phyloP scores from a whole-genome alignment of 1,284 basidiomycete species.

The Lignosus rhinocerotis region DNA sequence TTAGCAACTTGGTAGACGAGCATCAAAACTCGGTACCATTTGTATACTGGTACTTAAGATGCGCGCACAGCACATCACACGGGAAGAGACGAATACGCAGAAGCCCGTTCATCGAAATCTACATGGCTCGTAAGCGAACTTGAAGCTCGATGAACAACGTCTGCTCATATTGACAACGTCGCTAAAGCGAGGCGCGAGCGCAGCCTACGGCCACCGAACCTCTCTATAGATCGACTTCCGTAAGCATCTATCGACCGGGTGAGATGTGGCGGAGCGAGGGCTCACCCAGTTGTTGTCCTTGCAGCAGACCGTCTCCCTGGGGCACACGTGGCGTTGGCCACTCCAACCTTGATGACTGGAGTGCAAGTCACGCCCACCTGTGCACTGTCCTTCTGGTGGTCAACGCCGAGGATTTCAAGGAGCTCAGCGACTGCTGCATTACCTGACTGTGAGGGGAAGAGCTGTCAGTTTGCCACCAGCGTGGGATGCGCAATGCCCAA shows the following conservation, averaged over 20 bases:
- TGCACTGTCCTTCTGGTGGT: conserved; percentile 10
- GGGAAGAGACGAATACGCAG: too few species aligned
- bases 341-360: conserved; percentile 20
- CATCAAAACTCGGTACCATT: too few species aligned
- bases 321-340: conserved; percentile 17
- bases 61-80: too few species aligned
- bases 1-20: too few species aligned
- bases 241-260: too few species aligned
- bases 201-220: conserved; percentile 25
- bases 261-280: neutral
- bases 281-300: conserved; percentile 27
- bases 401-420: conserved; percentile 16
- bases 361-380: conserved; percentile 19
- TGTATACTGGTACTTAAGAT: too few species aligned
- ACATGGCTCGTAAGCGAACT: too few species aligned
- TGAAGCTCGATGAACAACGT: too few species aligned
- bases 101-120: too few species aligned
- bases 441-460: neutral
- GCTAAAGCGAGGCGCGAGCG: conserved; percentile 16
- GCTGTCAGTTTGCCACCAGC: neutral
- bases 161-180: too few species aligned
- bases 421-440: conserved; percentile 11
- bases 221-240: conserved; percentile 5
- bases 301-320: conserved; percentile 23
- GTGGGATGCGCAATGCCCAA: neutral